Evolutionary conservation across 2,329 filamentous ascomycete species (phyloP).

Genomic region (Penicillium nordicum): DNA sequence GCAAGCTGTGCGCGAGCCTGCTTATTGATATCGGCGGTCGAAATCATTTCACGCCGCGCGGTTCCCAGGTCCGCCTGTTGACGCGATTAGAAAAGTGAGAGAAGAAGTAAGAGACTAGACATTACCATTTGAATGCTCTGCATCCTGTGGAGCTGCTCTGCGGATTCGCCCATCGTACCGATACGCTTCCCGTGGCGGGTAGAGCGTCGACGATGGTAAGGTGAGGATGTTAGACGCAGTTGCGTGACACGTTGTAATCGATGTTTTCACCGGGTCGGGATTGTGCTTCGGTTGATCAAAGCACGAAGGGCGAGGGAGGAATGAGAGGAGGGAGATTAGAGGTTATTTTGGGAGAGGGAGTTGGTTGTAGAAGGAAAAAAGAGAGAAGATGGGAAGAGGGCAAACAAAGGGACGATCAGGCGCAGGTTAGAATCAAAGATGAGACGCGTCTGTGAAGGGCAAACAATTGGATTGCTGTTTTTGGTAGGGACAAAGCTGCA

Average conservation of each 20-base stretch:
- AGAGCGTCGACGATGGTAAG: not conserved
- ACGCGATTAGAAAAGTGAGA: not conserved
- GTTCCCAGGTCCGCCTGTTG: constrained; percentile 2
- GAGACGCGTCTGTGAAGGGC: not conserved
- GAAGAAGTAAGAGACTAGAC: not conserved
- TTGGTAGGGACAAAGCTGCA: not conserved
- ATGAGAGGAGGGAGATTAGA: not conserved
- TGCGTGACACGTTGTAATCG: not conserved
- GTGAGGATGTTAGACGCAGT: too few species aligned
- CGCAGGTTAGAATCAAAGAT: not conserved
- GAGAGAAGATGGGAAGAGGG: not conserved
- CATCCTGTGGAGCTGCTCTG: not conserved
- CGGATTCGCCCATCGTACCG: not conserved
- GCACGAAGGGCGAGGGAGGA: too few species aligned
- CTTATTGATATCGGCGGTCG: not conserved
- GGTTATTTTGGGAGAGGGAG: too few species aligned
- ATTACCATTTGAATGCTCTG: not conserved
- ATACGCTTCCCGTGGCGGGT: not conserved
- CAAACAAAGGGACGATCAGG: not conserved
- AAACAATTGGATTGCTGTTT: not conserved
- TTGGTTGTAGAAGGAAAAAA: not conserved
- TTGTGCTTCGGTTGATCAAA: not conserved
- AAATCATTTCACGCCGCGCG: not conserved
- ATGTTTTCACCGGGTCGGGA: not conserved
- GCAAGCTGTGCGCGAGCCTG: not conserved